Percentiles rank a stretch among this genome's conserved stretches.
These are phyloP conservation scores for Colletotrichum theobromicola DNA, from an alignment of 2,329 filamentous ascomycete genomes.

Conservation along the genomic window DNA sequence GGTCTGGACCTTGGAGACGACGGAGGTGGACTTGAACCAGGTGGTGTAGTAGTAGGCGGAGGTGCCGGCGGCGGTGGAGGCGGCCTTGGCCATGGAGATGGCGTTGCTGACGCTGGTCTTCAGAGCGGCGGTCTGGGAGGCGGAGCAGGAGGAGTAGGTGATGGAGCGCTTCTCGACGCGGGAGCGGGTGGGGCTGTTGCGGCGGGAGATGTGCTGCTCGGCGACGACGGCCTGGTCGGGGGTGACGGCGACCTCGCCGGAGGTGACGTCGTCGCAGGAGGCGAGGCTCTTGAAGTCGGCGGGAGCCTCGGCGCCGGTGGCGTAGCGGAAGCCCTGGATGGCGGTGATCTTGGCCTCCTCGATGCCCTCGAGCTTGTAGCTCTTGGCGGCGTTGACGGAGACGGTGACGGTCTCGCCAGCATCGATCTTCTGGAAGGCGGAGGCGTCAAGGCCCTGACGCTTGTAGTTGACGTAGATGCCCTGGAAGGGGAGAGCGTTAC, in stretches of 20 bases:
- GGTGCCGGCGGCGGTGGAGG: conserved; percentile 5
- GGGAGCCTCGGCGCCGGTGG: neutral
- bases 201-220: conserved; percentile 9
- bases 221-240: conserved; percentile 2
- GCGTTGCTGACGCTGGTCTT: conserved; percentile 9
- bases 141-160: conserved; percentile 16
- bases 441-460: conserved; percentile 1
- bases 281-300: neutral
- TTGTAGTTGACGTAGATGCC: conserved; percentile 20
- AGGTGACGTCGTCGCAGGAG: conserved; percentile 1
- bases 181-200: neutral
- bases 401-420: conserved; percentile 14
- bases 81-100: conserved; percentile 17
- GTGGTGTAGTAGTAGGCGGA: conserved; percentile 11
- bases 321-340: conserved; percentile 19
- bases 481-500: conserved; percentile 13
- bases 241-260: conserved; percentile 7
- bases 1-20: conserved; percentile 3
- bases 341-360: conserved; percentile 13
- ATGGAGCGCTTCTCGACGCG: conserved; percentile 17
- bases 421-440: conserved; percentile 16
- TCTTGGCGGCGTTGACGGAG: conserved; percentile 16
- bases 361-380: conserved; percentile 14
- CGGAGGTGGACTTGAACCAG: conserved; percentile 18
- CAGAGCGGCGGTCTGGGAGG: neutral